Evolutionary conservation across 2,329 filamentous ascomycete species (phyloP).

Genomic region (Colletotrichum spinosum): DNA sequence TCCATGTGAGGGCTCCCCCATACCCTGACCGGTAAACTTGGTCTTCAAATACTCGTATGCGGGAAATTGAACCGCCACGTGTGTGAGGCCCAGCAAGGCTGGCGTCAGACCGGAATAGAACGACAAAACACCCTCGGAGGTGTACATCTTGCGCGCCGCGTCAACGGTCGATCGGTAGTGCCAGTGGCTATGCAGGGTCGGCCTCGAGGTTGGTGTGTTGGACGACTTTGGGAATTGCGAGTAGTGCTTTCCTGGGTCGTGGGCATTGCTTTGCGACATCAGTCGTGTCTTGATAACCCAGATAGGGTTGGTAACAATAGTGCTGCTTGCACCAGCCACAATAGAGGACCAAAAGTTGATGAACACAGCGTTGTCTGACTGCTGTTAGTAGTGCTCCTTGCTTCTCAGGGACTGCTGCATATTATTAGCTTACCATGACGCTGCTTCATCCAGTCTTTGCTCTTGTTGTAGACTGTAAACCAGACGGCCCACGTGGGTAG

Average conservation of each 20-base stretch:
- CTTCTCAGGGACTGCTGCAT: slow-evolving; percentile 38
- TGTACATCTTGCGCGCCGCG: slow-evolving; percentile 96
- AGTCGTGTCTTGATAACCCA: slow-evolving; percentile 99
- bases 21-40: slow-evolving; percentile 88
- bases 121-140: slow-evolving; percentile 84
- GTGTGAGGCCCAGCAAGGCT: slow-evolving; percentile 89
- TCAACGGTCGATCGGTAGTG: slow-evolving; percentile 92
- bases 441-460: slow-evolving; percentile 78
- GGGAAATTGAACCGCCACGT: slow-evolving; percentile 97
- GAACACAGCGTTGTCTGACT: slow-evolving; percentile 77
- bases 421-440: slow-evolving; percentile 65
- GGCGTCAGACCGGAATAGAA: slow-evolving; percentile 97
- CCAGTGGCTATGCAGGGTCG: slow-evolving; percentile 77
- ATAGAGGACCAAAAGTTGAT: slow-evolving; percentile 92
- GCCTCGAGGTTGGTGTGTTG: slow-evolving; percentile 66
- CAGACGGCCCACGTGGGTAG: slow-evolving; percentile 98
- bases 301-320: slow-evolving; percentile 94
- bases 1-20: slow-evolving; percentile 74
- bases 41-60: slow-evolving; percentile 95
- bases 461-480: slow-evolving; percentile 94
- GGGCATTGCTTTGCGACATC: slow-evolving; percentile 86
- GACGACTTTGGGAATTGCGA: slow-evolving; percentile 60
- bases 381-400: slow-evolving; percentile 36
- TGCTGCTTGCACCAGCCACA: slow-evolving; percentile 91
- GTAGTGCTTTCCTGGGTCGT: slow-evolving; percentile 58